Evolutionary conservation across 176 grass and related monocot species (phyloP), one percentile per base, ranked within the genome.

Genomic region (Musa itinerans): DNA sequence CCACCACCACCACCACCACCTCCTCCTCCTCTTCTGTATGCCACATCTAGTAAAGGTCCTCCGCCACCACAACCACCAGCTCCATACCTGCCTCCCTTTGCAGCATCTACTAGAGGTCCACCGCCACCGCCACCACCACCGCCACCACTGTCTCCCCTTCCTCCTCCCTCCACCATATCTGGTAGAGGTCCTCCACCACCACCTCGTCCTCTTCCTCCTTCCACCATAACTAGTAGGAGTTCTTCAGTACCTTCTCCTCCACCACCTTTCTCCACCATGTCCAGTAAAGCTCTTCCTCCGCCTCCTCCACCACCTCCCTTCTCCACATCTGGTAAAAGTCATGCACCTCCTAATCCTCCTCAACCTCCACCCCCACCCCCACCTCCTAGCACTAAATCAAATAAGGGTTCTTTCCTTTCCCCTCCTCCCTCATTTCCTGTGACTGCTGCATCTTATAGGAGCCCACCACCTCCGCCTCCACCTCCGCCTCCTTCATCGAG

Each of bases 111-210:
- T 9, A 71, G 52, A 52, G 34, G 49, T 2, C 25, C 8, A 2
- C 15, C 10, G 12, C 50, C 57, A 57, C 76, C 82, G 11, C 66
- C 80, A 0, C 71, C 55, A 0, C 66, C 82, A 4, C 82, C 82
- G 5, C 75, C 80, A 34, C 85, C 87, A 34, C 82, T 26, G 10
- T 56, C 48, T 55, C 57, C 52, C 27, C 69, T 75, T 48, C 81
- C 87, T 34, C 84, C 74, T 43, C 68, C 83, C 43, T 24, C 3
- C 22, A 65, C 27, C n/a, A 50, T 65, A 58, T 74, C 10, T 21
- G 63, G 2, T 63, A 64, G 25, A 50, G 29, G 15, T 17, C 72
- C 79, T 8, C 76, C 88, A 11, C 87, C 87, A 24, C 87, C 78
- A 14, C 83, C 78, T 20, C 83, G 78, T 11, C 79, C 83, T 50